Percentiles rank a stretch among this genome's conserved stretches.
Evolutionary conservation across 305 asterid species (phyloP).

Genomic region (Fraxinus sp.): DNA sequence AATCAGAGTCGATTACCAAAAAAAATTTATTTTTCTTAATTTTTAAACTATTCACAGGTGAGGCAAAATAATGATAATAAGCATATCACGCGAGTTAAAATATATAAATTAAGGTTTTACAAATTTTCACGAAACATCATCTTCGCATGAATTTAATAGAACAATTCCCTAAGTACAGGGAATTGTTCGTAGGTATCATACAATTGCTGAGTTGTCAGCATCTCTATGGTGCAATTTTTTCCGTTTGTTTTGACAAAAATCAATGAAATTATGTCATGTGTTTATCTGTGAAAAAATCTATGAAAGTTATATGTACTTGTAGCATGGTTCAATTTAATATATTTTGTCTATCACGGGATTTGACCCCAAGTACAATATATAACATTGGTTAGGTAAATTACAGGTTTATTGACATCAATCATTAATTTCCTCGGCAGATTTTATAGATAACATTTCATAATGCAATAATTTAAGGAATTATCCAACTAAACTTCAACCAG

Average conservation of each 20-base stretch:
- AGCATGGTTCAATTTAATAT: neutral
- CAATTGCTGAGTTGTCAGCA: too few species aligned
- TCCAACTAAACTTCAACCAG: slow-evolving; percentile 48
- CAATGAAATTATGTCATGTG: too few species aligned
- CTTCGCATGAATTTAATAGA: neutral
- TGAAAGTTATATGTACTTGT: too few species aligned
- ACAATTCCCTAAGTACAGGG: too few species aligned
- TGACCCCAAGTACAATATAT: slow-evolving; percentile 31
- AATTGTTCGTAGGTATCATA: too few species aligned
- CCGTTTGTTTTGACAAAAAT: too few species aligned
- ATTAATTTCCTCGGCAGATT: slow-evolving; percentile 15
- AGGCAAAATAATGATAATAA: neutral
- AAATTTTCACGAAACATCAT: neutral
- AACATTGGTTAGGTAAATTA: slow-evolving; percentile 38
- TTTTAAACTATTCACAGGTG: neutral
- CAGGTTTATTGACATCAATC: slow-evolving; percentile 33
- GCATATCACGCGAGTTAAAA: neutral
- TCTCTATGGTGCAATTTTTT: too few species aligned
- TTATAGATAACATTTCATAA: slow-evolving; percentile 14
- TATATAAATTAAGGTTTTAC: neutral
- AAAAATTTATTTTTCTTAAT: too few species aligned
- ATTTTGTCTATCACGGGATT: slow-evolving; percentile 16
- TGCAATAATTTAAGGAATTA: slow-evolving; percentile 15
- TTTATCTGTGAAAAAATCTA: too few species aligned
- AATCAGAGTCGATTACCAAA: too few species aligned